A percentile compares a stretch with the other conserved stretches of the same genome.
phyloP scores from a whole-genome alignment of 208 protist genomes.

The Crithidia fasciculata region DNA sequence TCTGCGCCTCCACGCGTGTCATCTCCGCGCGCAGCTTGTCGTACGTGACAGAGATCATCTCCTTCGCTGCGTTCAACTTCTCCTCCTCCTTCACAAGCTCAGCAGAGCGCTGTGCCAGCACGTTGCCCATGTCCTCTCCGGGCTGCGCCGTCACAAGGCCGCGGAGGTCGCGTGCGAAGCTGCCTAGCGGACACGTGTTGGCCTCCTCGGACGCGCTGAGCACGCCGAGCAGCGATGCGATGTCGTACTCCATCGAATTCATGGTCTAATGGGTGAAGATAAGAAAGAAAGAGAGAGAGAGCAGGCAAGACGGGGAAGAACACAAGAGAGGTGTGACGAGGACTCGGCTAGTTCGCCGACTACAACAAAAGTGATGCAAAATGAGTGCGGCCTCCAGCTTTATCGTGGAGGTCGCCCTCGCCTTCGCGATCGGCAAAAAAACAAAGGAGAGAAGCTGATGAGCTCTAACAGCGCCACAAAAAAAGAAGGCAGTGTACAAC shows the following conservation, averaged over 20 bases:
- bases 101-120: conserved; percentile 63
- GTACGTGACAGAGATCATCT: conserved; percentile 57
- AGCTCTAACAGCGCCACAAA: too few relatives aligned
- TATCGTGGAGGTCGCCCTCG: too few relatives aligned
- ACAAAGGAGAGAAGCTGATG: too few relatives aligned
- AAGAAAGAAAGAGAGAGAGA: conserved; percentile 2
- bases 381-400: too few relatives aligned
- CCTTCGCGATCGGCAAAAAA: too few relatives aligned
- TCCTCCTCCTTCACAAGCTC: conserved; percentile 77
- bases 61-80: conserved; percentile 49
- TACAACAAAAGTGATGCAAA: too few relatives aligned
- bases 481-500: too few relatives aligned
- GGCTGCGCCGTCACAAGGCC: conserved; percentile 22
- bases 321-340: too few relatives aligned
- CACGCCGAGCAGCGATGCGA: conserved; percentile 67
- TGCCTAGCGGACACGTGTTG: conserved; percentile 57
- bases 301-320: background rate
- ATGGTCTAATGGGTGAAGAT: conserved; percentile 5
- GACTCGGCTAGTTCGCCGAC: too few relatives aligned
- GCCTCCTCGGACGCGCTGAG: conserved; percentile 60
- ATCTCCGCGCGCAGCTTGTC: conserved; percentile 86
- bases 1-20: conserved; percentile 79
- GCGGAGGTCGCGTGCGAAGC: conserved; percentile 64
- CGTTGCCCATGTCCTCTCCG: conserved; percentile 50
- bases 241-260: conserved; percentile 46